Conservation (phyloP, 176 grass and related monocot genomes). For the Triticum timopheevii region DNA sequence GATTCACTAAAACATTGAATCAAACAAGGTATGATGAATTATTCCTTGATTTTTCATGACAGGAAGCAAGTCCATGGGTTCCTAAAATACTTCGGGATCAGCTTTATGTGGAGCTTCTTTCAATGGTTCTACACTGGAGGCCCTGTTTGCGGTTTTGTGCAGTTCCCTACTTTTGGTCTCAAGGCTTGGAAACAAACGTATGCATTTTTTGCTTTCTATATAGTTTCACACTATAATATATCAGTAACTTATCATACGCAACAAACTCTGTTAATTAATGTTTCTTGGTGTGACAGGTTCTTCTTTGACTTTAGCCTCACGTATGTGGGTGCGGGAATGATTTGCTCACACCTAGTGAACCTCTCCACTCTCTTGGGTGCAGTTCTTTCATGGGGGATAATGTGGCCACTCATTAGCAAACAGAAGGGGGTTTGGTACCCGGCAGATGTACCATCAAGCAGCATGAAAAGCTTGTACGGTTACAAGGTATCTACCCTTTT, state of each 20-base stretch:
- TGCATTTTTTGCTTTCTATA: background rate
- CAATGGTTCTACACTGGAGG: conserved; percentile 92
- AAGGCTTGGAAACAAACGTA: conserved; percentile 92
- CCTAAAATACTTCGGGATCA: conserved; percentile 65
- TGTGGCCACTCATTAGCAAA: conserved; percentile 83
- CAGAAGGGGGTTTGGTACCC: conserved; percentile 72
- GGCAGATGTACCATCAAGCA: conserved; percentile 56
- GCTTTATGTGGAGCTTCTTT: conserved; percentile 83
- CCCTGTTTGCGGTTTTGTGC: conserved; percentile 64
- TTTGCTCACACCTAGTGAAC: conserved; percentile 82
- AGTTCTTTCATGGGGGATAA: conserved; percentile 76
- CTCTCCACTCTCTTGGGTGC: conserved; percentile 76
- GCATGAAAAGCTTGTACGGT: conserved; percentile 83
- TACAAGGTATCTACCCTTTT: conserved; percentile 60
- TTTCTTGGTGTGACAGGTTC: conserved; percentile 45
- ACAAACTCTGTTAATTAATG: background rate
- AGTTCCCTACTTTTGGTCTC: conserved; percentile 86
- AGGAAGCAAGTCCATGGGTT: conserved; percentile 77
- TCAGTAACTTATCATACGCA: background rate
- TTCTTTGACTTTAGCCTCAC: conserved; percentile 88
- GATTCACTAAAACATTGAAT: too few relatives aligned
- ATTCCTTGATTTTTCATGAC: background rate
- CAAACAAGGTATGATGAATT: background rate
- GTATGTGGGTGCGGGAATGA: conserved; percentile 90
- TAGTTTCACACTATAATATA: too few relatives aligned